Evolutionary conservation across 495 filamentous ascomycete genomes (phyloP).

Genomic region (Xylaria venustula): DNA sequence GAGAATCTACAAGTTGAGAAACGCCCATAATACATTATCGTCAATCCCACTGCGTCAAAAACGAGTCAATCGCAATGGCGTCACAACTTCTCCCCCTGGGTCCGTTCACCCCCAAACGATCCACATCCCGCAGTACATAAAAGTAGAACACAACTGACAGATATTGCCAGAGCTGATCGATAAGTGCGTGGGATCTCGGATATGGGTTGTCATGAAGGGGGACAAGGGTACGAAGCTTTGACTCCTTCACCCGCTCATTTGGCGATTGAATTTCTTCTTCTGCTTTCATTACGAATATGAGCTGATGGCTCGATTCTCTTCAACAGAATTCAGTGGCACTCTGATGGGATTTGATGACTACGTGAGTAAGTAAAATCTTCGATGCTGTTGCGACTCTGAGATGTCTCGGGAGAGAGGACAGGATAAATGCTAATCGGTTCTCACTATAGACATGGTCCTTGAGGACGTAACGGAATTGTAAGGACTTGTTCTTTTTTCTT

Average conservation of each 20-base stretch:
- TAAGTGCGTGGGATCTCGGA: conserved; percentile 94
- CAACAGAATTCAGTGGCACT: conserved; percentile 86
- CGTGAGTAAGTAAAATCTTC: conserved; percentile 75
- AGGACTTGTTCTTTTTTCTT: background rate
- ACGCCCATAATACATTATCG: too few species aligned
- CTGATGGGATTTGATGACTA: conserved; percentile 97
- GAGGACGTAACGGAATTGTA: conserved; percentile 98
- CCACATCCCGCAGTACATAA: background rate
- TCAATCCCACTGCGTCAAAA: too few species aligned
- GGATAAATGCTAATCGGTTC: background rate
- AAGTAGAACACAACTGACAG: conserved; percentile 15
- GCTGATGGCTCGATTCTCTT: background rate
- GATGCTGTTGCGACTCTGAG: background rate
- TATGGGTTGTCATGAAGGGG: conserved; percentile 99
- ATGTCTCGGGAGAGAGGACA: conserved; percentile 13
- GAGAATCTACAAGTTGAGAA: background rate
- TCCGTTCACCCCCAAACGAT: conserved; percentile 33
- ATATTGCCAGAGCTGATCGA: conserved; percentile 85
- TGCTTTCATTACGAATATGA: background rate
- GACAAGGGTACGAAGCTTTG: conserved; percentile 70
- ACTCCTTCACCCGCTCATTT: too few species aligned
- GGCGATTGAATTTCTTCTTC: background rate
- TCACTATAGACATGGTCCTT: conserved; percentile 82
- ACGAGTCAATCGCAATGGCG: too few species aligned
- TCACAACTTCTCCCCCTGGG: conserved; percentile 80